Evolutionary conservation across 2,329 filamentous ascomycete genomes (phyloP), one percentile per base, ranked within the genome.

Genomic region (Penicillium sp.): DNA sequence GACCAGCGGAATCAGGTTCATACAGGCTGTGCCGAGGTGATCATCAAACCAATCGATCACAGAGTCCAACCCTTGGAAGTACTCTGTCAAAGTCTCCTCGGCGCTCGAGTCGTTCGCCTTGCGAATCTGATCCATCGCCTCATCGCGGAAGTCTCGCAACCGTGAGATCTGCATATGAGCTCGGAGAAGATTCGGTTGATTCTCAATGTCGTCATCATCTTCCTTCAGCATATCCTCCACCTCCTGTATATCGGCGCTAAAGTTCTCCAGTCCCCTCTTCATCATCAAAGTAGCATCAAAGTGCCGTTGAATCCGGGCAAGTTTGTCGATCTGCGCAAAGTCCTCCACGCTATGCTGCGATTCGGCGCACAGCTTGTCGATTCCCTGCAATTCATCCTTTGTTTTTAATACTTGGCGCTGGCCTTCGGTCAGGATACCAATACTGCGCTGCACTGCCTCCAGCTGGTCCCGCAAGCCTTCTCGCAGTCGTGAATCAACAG

Each of bases 361-460:
- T 73, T 98, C 95, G 56, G 91, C 90, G 75, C 93, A 98, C 57
- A 98, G 82, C 74, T 89, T 90, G 76, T 98, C 93, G 64, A 98
- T 97, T 74, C 92, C 95, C 78, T 95, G 90, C 83, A 98, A 93
- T 75, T 98, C 93, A 59, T 97, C 92, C 72, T 95, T 95, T 73
- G 96, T 96, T 62, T 87, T 82, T 66, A 89, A 87, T 31, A 98
- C 88, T 53, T 89, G 89, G 70, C 91, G 88, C 72, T 97, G 91
- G 49, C 91, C 91, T 66, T 96, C 90, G 39, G 82, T 83, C 57
- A 98, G 85, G 55, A 88, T 88, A 57, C 77, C 86, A 84, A 98
- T 95, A 69, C 93, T 93, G 59, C 87, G 82, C 74, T 97, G 92
- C 9, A 93, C 96, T 47, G 91, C 87, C 73, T 95, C 89, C 50